Base-by-base conservation (phyloP, 192 early-diverging fungal species). In the Entophlyctis luteolus region DNA sequence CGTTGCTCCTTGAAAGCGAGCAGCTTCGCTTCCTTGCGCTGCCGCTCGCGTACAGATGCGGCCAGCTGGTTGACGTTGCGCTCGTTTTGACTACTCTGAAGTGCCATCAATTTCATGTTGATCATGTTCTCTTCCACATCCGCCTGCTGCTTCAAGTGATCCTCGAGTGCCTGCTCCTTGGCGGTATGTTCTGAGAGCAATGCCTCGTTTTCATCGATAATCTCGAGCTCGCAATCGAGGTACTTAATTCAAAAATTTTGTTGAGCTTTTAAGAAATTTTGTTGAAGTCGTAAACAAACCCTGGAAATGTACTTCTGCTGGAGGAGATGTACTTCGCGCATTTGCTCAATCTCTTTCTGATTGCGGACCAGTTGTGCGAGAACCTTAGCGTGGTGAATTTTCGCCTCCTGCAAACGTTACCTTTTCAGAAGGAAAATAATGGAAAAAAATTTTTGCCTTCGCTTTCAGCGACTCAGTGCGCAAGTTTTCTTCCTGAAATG, bases 261-360 rank as follows among this genome's bases (percentile, higher is more conserved):
- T 47, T 2, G 18, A 1, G 45, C 18, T 47, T 47, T 2, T 2
- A 25, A 54, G 12, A 16, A 22, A 54, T 28, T 1, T 58, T 18
- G 18, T n/a, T 38, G 14, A 58, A 20, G 27, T n/a, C n/a, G 18
- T 6, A 28, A 8, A 12, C 68, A 23, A 27, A 70, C 68, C 37
- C 58, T 60, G 14, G 68, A 60, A 18, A 54, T 62, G 58, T 70
- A 59, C 47, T 62, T 60, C 47, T 50, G 39, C 20, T 54, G 58
- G 10, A 70, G 32, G 14, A 70, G 59, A 38, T 70, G 68, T 27
- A 70, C 35, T 53, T 70, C 68, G 38, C 68, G 57, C 45, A 70
- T 33, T 38, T 70, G 68, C 48, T 70, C 68, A 70, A 70, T 70
- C 37, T 70, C 68, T 33, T 70, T 70, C 25, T 55, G 52, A 29